Base-by-base conservation (phyloP, 2,329 filamentous ascomycete genomes). In the Fusarium staphyleae region DNA sequence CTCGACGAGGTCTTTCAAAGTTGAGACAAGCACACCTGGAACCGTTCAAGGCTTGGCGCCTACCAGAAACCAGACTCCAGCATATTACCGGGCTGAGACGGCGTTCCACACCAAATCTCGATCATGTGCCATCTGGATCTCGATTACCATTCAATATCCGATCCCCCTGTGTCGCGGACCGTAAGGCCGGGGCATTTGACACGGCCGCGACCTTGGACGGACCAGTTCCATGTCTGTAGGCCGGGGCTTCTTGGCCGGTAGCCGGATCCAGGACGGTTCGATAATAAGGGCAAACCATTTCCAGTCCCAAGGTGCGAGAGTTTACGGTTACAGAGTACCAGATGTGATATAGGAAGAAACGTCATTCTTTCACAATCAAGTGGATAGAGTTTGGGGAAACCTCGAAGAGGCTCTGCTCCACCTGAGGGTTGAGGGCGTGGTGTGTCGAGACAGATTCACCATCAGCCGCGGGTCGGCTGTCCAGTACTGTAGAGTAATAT, bases 401-500 rank as follows among this genome's bases (percentile, higher is more conserved):
- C 48, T 46, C 18, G 48, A 58, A 28, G 57, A 52, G 57, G 57
- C 57, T 61, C 57, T 61, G 48, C 52, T 46, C 35, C 39, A 40
- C 28, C 7, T 4, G 19, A 24, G 22, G 22, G 5, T 24, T 24
- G 22, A 8, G 22, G 22, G 33, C 34, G 36, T 32, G 34, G 29
- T 34, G 42, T 42, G 14, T 24, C 12, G 19, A 37, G 15, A n/a
- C 29, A 39, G 19, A 22, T 22, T 4, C 22, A 24, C 22, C 5
- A 24, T 24, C 22, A 24, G 22, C 22, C 22, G 22, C 22, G 7
- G 24, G 28, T 30, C 28, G 4, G 28, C 13, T 30, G 28, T 4
- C 9, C 13, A 13, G 4, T 4, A 10, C n/a, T n/a, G n/a, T n/a
- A n/a, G n/a, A n/a, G n/a, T 29, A 29, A 10, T 13, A 10, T 29